Evolutionary conservation across 2,329 filamentous ascomycete species (phyloP).

Genomic region (Pseudonectria foliicola): DNA sequence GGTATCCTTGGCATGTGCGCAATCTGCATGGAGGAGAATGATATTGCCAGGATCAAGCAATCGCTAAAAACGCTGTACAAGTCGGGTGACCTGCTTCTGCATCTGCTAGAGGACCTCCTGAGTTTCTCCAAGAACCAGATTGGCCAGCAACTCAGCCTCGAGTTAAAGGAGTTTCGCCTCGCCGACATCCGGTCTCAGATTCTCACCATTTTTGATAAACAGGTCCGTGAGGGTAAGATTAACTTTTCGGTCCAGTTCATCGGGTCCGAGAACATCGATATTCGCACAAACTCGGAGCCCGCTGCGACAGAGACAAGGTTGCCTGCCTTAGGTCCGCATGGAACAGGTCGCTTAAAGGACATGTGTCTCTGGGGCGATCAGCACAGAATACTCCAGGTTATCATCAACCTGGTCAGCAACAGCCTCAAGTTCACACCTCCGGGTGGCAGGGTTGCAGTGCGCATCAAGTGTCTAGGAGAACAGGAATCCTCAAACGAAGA

Average conservation of each 20-base stretch:
- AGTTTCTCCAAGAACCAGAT: slow-evolving; percentile 96
- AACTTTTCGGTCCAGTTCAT: slow-evolving; percentile 66
- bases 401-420: slow-evolving; percentile 90
- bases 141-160: slow-evolving; percentile 71
- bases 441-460: slow-evolving; percentile 67
- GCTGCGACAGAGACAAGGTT: slow-evolving; percentile 31
- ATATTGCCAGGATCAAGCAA: slow-evolving; percentile 68
- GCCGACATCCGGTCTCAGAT: slow-evolving; percentile 81
- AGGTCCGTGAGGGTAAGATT: slow-evolving; percentile 73
- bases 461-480: slow-evolving; percentile 67
- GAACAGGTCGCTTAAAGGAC: slow-evolving; percentile 65
- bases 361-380: slow-evolving; percentile 92
- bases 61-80: slow-evolving; percentile 82
- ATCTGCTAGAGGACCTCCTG: slow-evolving; percentile 80
- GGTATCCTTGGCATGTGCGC: slow-evolving; percentile 93
- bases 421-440: slow-evolving; percentile 83
- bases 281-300: slow-evolving; percentile 26
- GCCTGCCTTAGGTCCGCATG: slow-evolving; percentile 56
- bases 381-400: slow-evolving; percentile 82
- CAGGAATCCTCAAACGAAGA: slow-evolving; percentile 34
- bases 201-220: slow-evolving; percentile 80
- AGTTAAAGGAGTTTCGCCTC: slow-evolving; percentile 78
- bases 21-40: slow-evolving; percentile 87
- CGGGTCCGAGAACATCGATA: slow-evolving; percentile 19
- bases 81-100: slow-evolving; percentile 65